phyloP scores from a whole-genome alignment of 768 basidiomycete species.

The Russula foetens region DNA sequence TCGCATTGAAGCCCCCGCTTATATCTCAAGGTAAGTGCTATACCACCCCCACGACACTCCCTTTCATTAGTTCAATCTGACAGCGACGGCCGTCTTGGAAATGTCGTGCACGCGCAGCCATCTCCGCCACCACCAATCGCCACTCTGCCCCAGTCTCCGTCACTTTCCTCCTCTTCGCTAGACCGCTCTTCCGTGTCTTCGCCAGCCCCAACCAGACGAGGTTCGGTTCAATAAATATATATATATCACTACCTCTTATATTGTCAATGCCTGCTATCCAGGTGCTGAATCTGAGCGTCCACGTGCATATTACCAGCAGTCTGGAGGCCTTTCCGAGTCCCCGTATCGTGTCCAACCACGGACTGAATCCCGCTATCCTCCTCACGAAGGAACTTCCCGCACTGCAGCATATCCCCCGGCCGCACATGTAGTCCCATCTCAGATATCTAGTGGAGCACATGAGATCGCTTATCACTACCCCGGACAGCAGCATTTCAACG shows the following conservation, averaged over 20 bases:
- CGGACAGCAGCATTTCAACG: constrained; percentile 31
- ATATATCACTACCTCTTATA: constrained; percentile 34
- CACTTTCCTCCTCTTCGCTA: constrained; percentile 48
- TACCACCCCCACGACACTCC: constrained; percentile 14
- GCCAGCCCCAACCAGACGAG: constrained; percentile 41
- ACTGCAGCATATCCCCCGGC: constrained; percentile 20
- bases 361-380: constrained; percentile 10
- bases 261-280: constrained; percentile 22
- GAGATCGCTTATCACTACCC: constrained; percentile 31
- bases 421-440: constrained; percentile 23
- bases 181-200: constrained; percentile 56
- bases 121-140: constrained; percentile 42
- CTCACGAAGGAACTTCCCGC: constrained; percentile 13
- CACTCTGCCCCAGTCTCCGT: constrained; percentile 50
- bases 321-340: neutral
- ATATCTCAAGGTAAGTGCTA: constrained; percentile 22
- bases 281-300: constrained; percentile 14
- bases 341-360: constrained; percentile 19
- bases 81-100: constrained; percentile 37
- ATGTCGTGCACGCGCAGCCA: constrained; percentile 28
- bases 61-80: constrained; percentile 25
- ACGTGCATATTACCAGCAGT: constrained; percentile 12
- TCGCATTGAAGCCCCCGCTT: constrained; percentile 35
- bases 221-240: constrained; percentile 29
- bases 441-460: constrained; percentile 14